These are phyloP conservation scores for Setaria viridis DNA, from an alignment of 202 grass and related monocot genomes.

Conservation along the genomic window DNA sequence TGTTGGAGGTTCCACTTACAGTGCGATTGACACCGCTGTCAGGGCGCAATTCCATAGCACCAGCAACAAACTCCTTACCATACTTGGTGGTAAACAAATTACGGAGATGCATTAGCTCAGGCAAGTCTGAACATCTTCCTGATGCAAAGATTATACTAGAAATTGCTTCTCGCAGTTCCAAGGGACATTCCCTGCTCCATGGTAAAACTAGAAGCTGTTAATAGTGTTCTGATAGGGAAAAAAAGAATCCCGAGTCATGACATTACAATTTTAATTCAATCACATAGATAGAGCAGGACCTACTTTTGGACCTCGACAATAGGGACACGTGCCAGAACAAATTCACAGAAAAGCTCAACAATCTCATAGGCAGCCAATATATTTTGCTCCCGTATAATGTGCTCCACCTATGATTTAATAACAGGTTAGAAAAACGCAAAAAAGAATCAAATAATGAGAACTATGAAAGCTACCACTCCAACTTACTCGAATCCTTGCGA, in stretches of 20 bases:
- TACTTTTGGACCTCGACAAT: constrained; percentile 92
- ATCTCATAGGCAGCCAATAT: constrained; percentile 98
- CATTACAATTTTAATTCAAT: not conserved
- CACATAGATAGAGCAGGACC: constrained; percentile 37
- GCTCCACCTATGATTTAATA: constrained; percentile 70
- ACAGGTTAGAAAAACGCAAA: constrained; percentile 36
- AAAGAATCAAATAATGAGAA: constrained; percentile 7
- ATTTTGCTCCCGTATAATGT: constrained; percentile 93
- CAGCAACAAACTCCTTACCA: constrained; percentile 89
- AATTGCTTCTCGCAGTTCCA: constrained; percentile 89
- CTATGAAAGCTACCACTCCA: not conserved
- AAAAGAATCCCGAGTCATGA: constrained; percentile 15
- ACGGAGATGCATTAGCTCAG: constrained; percentile 78
- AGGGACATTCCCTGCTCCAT: constrained; percentile 81
- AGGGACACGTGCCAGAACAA: constrained; percentile 85
- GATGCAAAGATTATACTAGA: constrained; percentile 97
- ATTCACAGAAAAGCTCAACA: constrained; percentile 96
- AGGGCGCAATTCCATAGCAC: constrained; percentile 81
- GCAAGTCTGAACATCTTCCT: constrained; percentile 97
- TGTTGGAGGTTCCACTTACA: constrained; percentile 60
- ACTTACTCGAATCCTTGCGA: constrained; percentile 86
- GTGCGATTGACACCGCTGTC: constrained; percentile 89
- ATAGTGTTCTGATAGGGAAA: constrained; percentile 34
- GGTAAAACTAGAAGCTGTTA: constrained; percentile 38
- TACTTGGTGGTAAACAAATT: constrained; percentile 91